Percentiles rank a stretch among this genome's conserved stretches.
These are phyloP conservation scores for Penicillium fuscoglaucum DNA, from an alignment of 2,329 filamentous ascomycete genomes.

Conservation along the genomic window DNA sequence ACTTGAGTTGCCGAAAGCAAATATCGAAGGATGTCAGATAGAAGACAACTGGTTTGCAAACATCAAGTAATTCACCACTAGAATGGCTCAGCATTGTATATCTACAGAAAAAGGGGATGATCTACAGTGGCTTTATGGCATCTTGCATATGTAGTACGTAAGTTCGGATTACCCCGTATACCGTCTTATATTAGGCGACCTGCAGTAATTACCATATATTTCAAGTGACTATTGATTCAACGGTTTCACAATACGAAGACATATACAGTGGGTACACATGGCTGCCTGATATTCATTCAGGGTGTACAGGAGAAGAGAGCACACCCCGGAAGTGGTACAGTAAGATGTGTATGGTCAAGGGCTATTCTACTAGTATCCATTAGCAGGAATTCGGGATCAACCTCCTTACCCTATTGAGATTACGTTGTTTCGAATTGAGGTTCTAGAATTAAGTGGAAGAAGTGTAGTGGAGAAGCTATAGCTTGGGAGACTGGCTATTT, in stretches of 20 bases:
- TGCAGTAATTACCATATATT: background rate
- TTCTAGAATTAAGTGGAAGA: background rate
- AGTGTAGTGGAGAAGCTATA: too few relatives aligned
- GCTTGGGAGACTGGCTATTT: background rate
- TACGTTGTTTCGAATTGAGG: background rate
- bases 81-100: background rate
- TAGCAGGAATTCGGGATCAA: background rate
- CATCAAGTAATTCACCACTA: background rate
- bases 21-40: background rate
- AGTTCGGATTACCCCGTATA: background rate
- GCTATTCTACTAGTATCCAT: background rate
- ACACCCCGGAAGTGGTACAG: background rate
- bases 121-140: background rate
- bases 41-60: background rate
- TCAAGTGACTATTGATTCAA: background rate
- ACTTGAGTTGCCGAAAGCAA: background rate
- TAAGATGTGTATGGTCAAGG: background rate
- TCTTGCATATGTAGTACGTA: background rate
- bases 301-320: background rate
- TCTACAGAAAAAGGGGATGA: background rate
- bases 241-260: background rate
- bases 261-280: background rate
- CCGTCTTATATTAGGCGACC: background rate
- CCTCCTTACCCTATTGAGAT: background rate
- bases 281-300: too few relatives aligned